These are phyloP conservation scores for Ascochyta clinopodiicola DNA, from an alignment of 2,329 filamentous ascomycete species.

Conservation along the genomic window DNA sequence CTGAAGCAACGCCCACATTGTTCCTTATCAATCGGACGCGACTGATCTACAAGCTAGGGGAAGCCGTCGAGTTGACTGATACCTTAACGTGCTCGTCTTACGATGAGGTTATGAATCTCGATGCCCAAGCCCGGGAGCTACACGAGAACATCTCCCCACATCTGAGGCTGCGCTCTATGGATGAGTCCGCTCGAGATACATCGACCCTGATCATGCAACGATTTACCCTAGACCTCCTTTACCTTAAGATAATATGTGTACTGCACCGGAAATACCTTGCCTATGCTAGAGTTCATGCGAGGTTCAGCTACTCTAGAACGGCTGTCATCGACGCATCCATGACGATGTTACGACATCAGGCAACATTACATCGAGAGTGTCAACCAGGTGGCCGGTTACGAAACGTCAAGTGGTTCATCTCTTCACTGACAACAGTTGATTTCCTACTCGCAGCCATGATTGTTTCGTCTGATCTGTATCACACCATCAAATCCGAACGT, in stretches of 20 bases:
- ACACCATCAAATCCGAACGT: slow-evolving; percentile 60
- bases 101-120: slow-evolving; percentile 67
- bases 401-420: slow-evolving; percentile 78
- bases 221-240: slow-evolving; percentile 83
- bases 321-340: slow-evolving; percentile 87
- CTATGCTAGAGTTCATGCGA: slow-evolving; percentile 73
- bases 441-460: slow-evolving; percentile 88
- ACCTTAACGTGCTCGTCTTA: slow-evolving; percentile 68
- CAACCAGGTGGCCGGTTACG: slow-evolving; percentile 74
- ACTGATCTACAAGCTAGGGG: slow-evolving; percentile 72
- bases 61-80: slow-evolving; percentile 71
- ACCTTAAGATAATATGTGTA: slow-evolving; percentile 86
- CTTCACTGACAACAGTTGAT: slow-evolving; percentile 80
- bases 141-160: slow-evolving; percentile 77
- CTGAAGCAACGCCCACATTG: slow-evolving; percentile 76
- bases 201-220: slow-evolving; percentile 76
- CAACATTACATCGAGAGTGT: slow-evolving; percentile 76
- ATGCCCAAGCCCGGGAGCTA: slow-evolving; percentile 63
- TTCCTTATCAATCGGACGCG: slow-evolving; percentile 79
- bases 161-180: slow-evolving; percentile 75
- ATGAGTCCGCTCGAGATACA: slow-evolving; percentile 75
- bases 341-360: slow-evolving; percentile 79
- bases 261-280: slow-evolving; percentile 87
- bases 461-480: slow-evolving; percentile 81
- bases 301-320: slow-evolving; percentile 83